Percentiles rank a stretch among this genome's conserved stretches.
These are phyloP conservation scores for Macrolepiota dolichaula DNA, from an alignment of 768 basidiomycete species.

Conservation along the genomic window DNA sequence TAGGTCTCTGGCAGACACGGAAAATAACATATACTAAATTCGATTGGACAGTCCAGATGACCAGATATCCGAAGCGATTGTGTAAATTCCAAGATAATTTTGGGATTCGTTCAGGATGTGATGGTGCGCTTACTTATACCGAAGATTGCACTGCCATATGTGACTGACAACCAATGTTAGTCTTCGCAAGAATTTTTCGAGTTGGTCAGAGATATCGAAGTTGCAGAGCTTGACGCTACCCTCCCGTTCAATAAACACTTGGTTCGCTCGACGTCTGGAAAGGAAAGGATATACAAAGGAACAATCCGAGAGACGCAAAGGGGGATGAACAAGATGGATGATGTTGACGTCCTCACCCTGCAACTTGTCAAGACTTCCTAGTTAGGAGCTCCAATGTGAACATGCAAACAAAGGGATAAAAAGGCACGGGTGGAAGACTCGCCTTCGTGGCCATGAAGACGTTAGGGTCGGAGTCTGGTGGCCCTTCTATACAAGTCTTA, in stretches of 20 bases:
- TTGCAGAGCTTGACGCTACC: slow-evolving; percentile 95
- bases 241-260: slow-evolving; percentile 88
- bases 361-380: slow-evolving; percentile 93
- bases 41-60: slow-evolving; percentile 92
- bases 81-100: slow-evolving; percentile 84
- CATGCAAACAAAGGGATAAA: slow-evolving; percentile 8
- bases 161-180: slow-evolving; percentile 97
- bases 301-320: neutral
- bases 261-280: slow-evolving; percentile 85
- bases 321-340: slow-evolving; percentile 38
- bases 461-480: slow-evolving; percentile 91
- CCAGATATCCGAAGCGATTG: slow-evolving; percentile 97
- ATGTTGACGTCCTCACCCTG: slow-evolving; percentile 80
- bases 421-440: slow-evolving; percentile 16
- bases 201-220: slow-evolving; percentile 97
- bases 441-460: slow-evolving; percentile 99
- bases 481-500: slow-evolving; percentile 93
- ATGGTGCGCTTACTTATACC: neutral
- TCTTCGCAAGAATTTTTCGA: slow-evolving; percentile 96
- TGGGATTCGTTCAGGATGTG: slow-evolving; percentile 81
- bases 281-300: too few species aligned
- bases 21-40: slow-evolving; percentile 86
- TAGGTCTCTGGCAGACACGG: slow-evolving; percentile 98
- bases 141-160: slow-evolving; percentile 82
- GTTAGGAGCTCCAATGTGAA: slow-evolving; percentile 5